Conservation (phyloP, 805 yeast genomes). For the Jamesozyma gamospora region DNA sequence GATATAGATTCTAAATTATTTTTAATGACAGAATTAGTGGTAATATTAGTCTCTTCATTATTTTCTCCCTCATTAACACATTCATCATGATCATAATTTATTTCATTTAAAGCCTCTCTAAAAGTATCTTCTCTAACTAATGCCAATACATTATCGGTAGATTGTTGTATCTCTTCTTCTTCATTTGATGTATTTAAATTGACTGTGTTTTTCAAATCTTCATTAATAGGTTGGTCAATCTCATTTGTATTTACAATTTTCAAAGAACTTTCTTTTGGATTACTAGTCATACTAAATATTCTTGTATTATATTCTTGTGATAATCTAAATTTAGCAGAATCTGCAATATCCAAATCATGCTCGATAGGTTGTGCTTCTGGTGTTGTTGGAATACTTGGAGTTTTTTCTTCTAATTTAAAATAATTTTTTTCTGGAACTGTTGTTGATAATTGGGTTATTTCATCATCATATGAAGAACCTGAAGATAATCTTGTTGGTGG, state of each 20-base stretch:
- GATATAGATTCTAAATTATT: too few relatives aligned
- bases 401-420: conserved; percentile 8
- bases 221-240: background rate
- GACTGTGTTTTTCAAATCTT: too few relatives aligned
- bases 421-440: conserved; percentile 11
- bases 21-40: too few relatives aligned
- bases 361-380: conserved; percentile 1
- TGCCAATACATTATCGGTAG: too few relatives aligned
- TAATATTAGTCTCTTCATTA: too few relatives aligned
- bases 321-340: background rate
- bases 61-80: too few relatives aligned
- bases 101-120: too few relatives aligned
- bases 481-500: conserved; percentile 18
- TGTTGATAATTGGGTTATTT: conserved; percentile 14
- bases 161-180: too few relatives aligned
- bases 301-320: conserved; percentile 12
- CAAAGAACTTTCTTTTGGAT: conserved; percentile 21
- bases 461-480: conserved; percentile 19
- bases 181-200: too few relatives aligned
- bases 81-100: too few relatives aligned
- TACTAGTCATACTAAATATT: conserved; percentile 19
- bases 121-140: too few relatives aligned
- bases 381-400: background rate
- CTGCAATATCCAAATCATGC: background rate
- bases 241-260: too few relatives aligned